phyloP scores from a whole-genome alignment of 192 early-diverging fungal genomes.

The Coemansia sp. region DNA sequence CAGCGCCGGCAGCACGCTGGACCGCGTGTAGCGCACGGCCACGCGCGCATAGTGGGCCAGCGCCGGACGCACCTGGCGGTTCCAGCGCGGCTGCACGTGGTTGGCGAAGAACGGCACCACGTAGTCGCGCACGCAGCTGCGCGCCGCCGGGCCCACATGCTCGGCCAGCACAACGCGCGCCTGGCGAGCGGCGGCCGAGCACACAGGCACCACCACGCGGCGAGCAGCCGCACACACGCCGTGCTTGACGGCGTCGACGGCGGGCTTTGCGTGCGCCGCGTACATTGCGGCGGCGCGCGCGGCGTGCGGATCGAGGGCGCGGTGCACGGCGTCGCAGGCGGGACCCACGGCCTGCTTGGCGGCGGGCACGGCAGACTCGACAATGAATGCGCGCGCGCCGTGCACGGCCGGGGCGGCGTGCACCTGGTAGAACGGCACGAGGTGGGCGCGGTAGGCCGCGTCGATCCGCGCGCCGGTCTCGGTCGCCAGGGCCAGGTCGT shows the following conservation, averaged over 20 bases:
- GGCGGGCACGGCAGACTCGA: conserved; percentile 20
- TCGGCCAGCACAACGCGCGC: neutral
- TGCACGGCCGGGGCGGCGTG: conserved; percentile 26
- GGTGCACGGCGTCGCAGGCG: conserved; percentile 17
- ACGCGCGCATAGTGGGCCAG: conserved; percentile 22
- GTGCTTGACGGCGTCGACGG: conserved; percentile 13
- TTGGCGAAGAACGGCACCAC: conserved; percentile 32
- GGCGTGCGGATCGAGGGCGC: conserved; percentile 15
- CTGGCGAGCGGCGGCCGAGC: neutral
- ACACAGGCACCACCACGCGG: conserved; percentile 15
- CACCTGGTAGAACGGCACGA: conserved; percentile 46
- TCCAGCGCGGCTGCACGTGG: conserved; percentile 40
- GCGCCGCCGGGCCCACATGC: conserved; percentile 17
- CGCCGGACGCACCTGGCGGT: conserved; percentile 34
- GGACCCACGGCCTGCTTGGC: conserved; percentile 20
- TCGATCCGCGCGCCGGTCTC: conserved; percentile 41
- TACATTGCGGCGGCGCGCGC: conserved; percentile 15
- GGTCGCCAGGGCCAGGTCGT: conserved; percentile 18
- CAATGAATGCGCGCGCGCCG: conserved; percentile 10
- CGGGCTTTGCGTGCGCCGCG: conserved; percentile 15
- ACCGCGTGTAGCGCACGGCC: conserved; percentile 28
- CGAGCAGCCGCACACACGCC: conserved; percentile 1
- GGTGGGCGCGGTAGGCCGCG: conserved; percentile 43
- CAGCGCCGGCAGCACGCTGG: conserved; percentile 27
- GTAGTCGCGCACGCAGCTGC: conserved; percentile 22